These are phyloP conservation scores for Wallemia hederae DNA, from an alignment of 1,284 basidiomycete genomes.

Conservation along the genomic window DNA sequence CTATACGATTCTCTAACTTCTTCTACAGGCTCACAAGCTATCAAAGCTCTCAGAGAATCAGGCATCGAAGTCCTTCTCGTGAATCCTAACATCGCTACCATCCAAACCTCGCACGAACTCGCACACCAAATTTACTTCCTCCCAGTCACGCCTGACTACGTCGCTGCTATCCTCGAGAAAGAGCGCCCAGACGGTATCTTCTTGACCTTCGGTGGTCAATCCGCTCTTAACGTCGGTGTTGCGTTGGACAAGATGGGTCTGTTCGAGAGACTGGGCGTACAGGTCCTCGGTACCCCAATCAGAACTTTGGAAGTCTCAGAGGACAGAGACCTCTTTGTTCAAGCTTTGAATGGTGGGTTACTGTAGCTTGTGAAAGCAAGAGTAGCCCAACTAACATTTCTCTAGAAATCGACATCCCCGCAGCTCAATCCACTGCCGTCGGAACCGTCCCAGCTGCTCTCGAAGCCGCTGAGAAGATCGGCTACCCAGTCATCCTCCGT, in stretches of 20 bases:
- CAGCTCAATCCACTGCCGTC: conserved; percentile 85
- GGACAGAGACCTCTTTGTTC: conserved; percentile 87
- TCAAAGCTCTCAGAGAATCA: conserved; percentile 90
- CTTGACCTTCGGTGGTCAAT: conserved; percentile 93
- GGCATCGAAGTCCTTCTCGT: conserved; percentile 84
- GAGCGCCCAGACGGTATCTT: conserved; percentile 92
- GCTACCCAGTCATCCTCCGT: conserved; percentile 93
- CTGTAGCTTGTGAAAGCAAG: neutral
- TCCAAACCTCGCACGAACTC: conserved; percentile 87
- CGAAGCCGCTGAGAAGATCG: conserved; percentile 63
- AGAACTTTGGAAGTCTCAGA: conserved; percentile 83
- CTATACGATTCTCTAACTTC: neutral
- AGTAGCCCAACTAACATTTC: neutral
- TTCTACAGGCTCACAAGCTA: conserved; percentile 46
- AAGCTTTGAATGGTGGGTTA: conserved; percentile 62
- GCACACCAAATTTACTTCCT: conserved; percentile 94
- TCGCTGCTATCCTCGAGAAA: conserved; percentile 93
- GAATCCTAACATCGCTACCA: conserved; percentile 92
- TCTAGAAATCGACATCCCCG: conserved; percentile 87
- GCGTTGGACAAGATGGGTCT: conserved; percentile 94
- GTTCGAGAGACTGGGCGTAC: conserved; percentile 71
- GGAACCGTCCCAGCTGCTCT: conserved; percentile 83
- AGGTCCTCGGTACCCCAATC: conserved; percentile 87
- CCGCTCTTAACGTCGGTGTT: conserved; percentile 91
- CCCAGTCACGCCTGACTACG: conserved; percentile 88